These are phyloP conservation scores for Solanum virginianum DNA, from an alignment of 257 asterid species.

Conservation along the genomic window DNA sequence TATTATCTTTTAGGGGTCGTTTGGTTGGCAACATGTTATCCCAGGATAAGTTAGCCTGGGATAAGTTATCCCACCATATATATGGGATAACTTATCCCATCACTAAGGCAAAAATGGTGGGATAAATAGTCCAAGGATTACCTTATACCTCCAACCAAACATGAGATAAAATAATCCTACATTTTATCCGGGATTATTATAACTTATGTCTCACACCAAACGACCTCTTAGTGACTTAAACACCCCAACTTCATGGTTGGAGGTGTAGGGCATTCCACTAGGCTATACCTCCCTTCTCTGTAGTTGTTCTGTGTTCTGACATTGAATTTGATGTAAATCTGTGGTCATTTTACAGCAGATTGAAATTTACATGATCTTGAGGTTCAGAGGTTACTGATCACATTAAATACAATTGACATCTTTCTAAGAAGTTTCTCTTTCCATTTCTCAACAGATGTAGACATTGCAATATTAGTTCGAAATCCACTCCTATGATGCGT, in stretches of 20 bases:
- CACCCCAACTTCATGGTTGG: background rate
- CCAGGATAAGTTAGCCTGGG: too few relatives aligned
- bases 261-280: background rate
- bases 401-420: background rate
- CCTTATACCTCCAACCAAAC: too few relatives aligned
- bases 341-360: background rate
- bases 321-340: background rate
- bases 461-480: constrained; percentile 86
- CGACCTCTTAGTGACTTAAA: background rate
- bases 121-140: too few relatives aligned
- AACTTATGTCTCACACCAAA: too few relatives aligned
- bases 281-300: background rate
- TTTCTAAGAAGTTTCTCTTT: background rate
- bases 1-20: background rate
- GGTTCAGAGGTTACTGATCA: background rate
- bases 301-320: background rate
- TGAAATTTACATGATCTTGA: background rate
- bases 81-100: too few relatives aligned
- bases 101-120: too few relatives aligned
- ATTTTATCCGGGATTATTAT: too few relatives aligned
- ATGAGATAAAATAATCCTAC: too few relatives aligned
- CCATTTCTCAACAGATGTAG: constrained; percentile 46
- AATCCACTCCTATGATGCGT: constrained; percentile 97
- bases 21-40: too few relatives aligned
- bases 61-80: too few relatives aligned